Evolutionary conservation across 2,329 filamentous ascomycete species (phyloP), one percentile per base, ranked within the genome.

Genomic region (Penicillium glabrum): DNA sequence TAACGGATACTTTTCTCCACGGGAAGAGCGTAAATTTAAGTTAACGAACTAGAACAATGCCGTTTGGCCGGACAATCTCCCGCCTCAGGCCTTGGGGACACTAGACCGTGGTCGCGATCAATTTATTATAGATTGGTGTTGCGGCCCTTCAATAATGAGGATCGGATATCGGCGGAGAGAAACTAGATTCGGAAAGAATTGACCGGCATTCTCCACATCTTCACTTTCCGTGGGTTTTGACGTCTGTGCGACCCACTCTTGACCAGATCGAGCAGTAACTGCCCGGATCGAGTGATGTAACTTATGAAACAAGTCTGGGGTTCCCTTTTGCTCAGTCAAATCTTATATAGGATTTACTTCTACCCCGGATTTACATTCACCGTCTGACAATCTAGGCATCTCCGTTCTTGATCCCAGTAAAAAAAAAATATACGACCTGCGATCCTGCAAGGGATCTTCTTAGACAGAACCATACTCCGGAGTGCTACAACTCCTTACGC

Each of bases 201-300:
- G n/a, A 35, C 53, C 57, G 53, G 57, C 8, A 48, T 21, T 21
- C 33, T 53, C 53, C 53, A 58, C 53, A 45, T 11, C 13, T 16
- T 23, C 33, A 6, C 29, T 23, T 19, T 54, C 43, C 29, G 13
- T 33, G 47, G 26, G 51, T 27, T 33, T 48, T 44, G 46, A 21
- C 33, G 41, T 41, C 39, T 41, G 50, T 33, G 50, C 47, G 31
- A 31, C 39, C 54, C 33, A 53, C 47, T 19, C 13, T 35, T 61
- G 57, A 47, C 60, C 54, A n/a, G 27, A 50, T 62, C 39, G 51
- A 62, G 60, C 51, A 62, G 49, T 26, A 62, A 62, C 19, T 53
- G 51, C 29, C 60, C 60, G 60, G 58, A 56, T 39, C 35, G 14
- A 47, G 27, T 48, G 31, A 50, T 41, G 33, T 16, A 11, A 24